These are phyloP conservation scores for Wickerhamomyces chambardii DNA, from an alignment of 805 yeast species.

Conservation along the genomic window DNA sequence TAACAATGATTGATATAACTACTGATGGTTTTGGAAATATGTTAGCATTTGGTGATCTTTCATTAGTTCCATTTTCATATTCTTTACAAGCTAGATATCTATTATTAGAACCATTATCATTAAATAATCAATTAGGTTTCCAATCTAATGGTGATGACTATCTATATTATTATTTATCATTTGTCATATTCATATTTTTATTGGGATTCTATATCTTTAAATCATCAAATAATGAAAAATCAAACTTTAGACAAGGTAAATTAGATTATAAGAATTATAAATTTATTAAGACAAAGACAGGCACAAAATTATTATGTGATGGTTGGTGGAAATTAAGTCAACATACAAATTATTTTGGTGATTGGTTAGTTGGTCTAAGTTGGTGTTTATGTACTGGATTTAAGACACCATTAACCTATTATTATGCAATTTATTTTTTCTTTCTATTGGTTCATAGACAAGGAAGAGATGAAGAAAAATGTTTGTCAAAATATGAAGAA, in stretches of 20 bases:
- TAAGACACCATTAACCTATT: slow-evolving; percentile 76
- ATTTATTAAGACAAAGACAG: slow-evolving; percentile 63
- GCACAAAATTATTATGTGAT: slow-evolving; percentile 72
- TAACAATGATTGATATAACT: slow-evolving; percentile 93
- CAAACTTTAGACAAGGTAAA: slow-evolving; percentile 73
- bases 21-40: slow-evolving; percentile 97
- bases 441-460: slow-evolving; percentile 82
- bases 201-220: slow-evolving; percentile 79
- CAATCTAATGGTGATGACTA: no score
- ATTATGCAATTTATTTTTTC: slow-evolving; percentile 79
- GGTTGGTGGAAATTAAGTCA: slow-evolving; percentile 97
- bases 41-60: slow-evolving; percentile 91
- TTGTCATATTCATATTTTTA: slow-evolving; percentile 28
- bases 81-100: slow-evolving; percentile 79
- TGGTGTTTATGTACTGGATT: slow-evolving; percentile 92
- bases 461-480: slow-evolving; percentile 84
- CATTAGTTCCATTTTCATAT: slow-evolving; percentile 89
- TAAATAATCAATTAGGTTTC: no score
- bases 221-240: slow-evolving; percentile 77
- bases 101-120: slow-evolving; percentile 47
- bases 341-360: slow-evolving; percentile 93
- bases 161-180: slow-evolving; percentile 2
- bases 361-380: slow-evolving; percentile 83
- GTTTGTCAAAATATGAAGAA: slow-evolving; percentile 76
- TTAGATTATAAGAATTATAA: slow-evolving; percentile 44